Base-by-base conservation (phyloP, 768 basidiomycete species). In the Candolleomyces aberdarensis region DNA sequence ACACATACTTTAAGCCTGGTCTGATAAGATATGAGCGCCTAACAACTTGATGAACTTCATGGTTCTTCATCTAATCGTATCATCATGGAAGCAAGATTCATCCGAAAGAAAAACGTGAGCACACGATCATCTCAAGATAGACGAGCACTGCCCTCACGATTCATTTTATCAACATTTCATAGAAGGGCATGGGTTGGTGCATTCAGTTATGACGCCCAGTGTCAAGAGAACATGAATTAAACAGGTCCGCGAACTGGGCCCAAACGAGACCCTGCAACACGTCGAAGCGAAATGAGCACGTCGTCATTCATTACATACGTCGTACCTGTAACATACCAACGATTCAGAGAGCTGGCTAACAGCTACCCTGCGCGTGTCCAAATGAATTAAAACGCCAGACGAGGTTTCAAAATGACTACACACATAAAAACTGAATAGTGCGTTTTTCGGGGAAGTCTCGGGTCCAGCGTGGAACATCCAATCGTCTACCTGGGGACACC, bases 201-300 rank as follows among this genome's bases (percentile, higher is more conserved):
- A 32, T 31, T 17, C 52, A 13, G 14, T 36, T 15, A 15, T 54
- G 52, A 54, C 36, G 36, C 36, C 5, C 36, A 36, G 6, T 11
- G 36, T 36, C 36, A 36, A 36, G 36, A 8, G 36, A 11, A 36
- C 36, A 36, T 36, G 36, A 36, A 36, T 36, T 36, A 36, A 36
- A 10, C 11, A 40, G 19, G 39, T 36, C n/a, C 8, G 8, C 19
- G 22, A 56, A 4, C 36, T 17, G 36, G 31, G 52, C n/a, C 40
- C 54, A 40, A 19, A 10, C n/a, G 7, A 41, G 32, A n/a, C 31
- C 40, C 52, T n/a, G 14, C 17, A 36, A 20, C 54, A 36, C 54
- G 39, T 15, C 54, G 39, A 56, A 56, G 54, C 54, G 54, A 56
- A 56, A 56, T 56, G 54, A 56, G 32, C 40, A 43, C 40, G 52